phyloP scores from a whole-genome alignment of 495 filamentous ascomycete species.

The Platismatia glauca region DNA sequence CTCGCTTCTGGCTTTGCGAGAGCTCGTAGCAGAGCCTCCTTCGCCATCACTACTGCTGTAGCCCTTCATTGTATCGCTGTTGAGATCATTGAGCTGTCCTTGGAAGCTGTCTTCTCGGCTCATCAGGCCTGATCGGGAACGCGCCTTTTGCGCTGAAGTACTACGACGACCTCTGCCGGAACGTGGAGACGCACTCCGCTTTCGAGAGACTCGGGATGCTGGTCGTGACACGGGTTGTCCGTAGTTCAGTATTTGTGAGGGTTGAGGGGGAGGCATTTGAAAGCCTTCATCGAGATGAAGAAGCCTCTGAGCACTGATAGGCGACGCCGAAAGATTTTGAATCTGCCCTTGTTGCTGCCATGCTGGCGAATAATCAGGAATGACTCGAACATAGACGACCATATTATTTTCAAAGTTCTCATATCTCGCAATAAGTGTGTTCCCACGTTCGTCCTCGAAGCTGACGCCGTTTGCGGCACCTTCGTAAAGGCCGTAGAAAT shows the following conservation, averaged over 20 bases:
- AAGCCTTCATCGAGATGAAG: slow-evolving; percentile 48
- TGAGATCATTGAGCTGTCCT: slow-evolving; percentile 47
- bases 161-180: slow-evolving; percentile 65
- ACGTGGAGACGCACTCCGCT: slow-evolving; percentile 78
- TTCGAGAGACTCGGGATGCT: slow-evolving; percentile 55
- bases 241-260: slow-evolving; percentile 42
- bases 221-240: slow-evolving; percentile 55
- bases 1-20: slow-evolving; percentile 65
- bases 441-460: slow-evolving; percentile 82
- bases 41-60: slow-evolving; percentile 78
- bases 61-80: slow-evolving; percentile 55
- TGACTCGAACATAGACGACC: slow-evolving; percentile 81
- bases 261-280: slow-evolving; percentile 45
- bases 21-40: slow-evolving; percentile 57
- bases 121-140: slow-evolving; percentile 55
- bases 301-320: slow-evolving; percentile 37
- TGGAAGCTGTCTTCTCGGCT: slow-evolving; percentile 61
- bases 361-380: slow-evolving; percentile 45
- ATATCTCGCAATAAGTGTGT: slow-evolving; percentile 85
- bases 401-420: slow-evolving; percentile 88
- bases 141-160: slow-evolving; percentile 64
- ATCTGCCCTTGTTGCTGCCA: slow-evolving; percentile 33
- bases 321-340: slow-evolving; percentile 32
- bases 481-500: slow-evolving; percentile 90
- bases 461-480: slow-evolving; percentile 66